Percentiles rank a stretch among this genome's conserved stretches.
phyloP scores from a whole-genome alignment of 257 asterid genomes.

The Plantago ovata region DNA sequence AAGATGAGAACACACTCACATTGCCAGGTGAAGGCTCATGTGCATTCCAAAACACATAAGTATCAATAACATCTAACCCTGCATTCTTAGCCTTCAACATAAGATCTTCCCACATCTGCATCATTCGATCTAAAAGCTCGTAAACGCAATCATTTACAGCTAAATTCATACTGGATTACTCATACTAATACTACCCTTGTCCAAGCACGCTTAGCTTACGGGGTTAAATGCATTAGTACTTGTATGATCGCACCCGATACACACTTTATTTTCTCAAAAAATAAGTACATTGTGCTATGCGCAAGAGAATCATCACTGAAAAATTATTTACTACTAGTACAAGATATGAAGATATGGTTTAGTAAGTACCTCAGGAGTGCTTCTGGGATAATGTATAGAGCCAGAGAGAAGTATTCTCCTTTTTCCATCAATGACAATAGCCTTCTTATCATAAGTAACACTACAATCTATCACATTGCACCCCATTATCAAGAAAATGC shows the following conservation, averaged over 20 bases:
- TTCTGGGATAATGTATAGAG: slow-evolving; percentile 72
- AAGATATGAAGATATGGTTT: too few relatives aligned
- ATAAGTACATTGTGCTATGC: too few relatives aligned
- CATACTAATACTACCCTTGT: too few relatives aligned
- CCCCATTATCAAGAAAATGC: slow-evolving; percentile 34
- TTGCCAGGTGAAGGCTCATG: slow-evolving; percentile 73
- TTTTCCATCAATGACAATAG: slow-evolving; percentile 50
- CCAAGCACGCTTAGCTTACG: slow-evolving; percentile 5
- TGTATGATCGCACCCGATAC: too few relatives aligned
- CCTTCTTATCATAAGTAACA: slow-evolving; percentile 54
- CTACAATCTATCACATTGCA: slow-evolving; percentile 29
- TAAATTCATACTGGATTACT: too few relatives aligned
- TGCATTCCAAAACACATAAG: slow-evolving; percentile 63
- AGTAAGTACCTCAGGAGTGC: slow-evolving; percentile 60
- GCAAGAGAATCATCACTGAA: too few relatives aligned
- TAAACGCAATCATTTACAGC: too few relatives aligned
- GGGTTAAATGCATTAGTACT: too few relatives aligned
- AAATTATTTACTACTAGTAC: too few relatives aligned
- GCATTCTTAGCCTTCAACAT: slow-evolving; percentile 57
- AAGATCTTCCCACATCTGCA: slow-evolving; percentile 79
- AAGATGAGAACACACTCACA: slow-evolving; percentile 36
- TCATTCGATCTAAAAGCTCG: too few relatives aligned
- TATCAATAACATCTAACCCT: slow-evolving; percentile 69
- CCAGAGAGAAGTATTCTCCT: slow-evolving; percentile 69
- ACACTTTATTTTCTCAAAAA: too few relatives aligned